phyloP scores from a whole-genome alignment of 2,329 filamentous ascomycete genomes.

The Davidsoniella australis region DNA sequence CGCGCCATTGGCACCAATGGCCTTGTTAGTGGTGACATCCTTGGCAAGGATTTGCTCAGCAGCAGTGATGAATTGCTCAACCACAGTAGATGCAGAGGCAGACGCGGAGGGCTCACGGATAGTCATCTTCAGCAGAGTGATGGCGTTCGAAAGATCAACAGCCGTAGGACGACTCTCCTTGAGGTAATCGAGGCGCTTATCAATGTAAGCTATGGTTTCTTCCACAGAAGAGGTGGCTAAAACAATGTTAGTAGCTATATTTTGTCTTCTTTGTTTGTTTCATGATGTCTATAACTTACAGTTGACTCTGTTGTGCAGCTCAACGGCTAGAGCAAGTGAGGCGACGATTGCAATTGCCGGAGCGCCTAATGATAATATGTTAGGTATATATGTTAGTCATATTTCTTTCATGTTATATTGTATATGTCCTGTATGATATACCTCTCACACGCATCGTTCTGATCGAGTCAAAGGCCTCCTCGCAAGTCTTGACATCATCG shows the following conservation, averaged over 20 bases:
- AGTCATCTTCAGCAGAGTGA: conserved; percentile 54
- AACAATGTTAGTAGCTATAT: conserved; percentile 23
- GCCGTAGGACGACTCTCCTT: conserved; percentile 83
- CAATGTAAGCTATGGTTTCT: conserved; percentile 54
- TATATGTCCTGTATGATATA: not conserved
- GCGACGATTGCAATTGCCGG: conserved; percentile 98
- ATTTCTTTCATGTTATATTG: not conserved
- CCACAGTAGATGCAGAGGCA: conserved; percentile 33
- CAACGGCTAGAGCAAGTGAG: conserved; percentile 70
- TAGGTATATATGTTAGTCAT: not conserved
- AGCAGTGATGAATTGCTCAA: conserved; percentile 54
- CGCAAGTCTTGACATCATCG: conserved; percentile 49
- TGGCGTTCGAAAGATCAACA: conserved; percentile 85
- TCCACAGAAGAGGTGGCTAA: conserved; percentile 25
- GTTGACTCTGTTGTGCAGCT: conserved; percentile 44
- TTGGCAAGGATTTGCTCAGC: conserved; percentile 77
- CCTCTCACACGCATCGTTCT: conserved; percentile 60
- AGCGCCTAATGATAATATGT: conserved; percentile 27
- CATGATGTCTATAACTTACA: conserved; percentile 18
- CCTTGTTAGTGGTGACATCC: conserved; percentile 73
- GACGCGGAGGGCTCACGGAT: conserved; percentile 33
- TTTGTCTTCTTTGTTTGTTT: not conserved
- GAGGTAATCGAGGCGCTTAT: conserved; percentile 66
- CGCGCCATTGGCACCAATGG: conserved; percentile 69
- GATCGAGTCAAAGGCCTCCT: conserved; percentile 70